Percentiles rank a stretch among this genome's conserved stretches.
Evolutionary conservation across 2,329 filamentous ascomycete genomes (phyloP).

Genomic region (Xylariaceae sp.): DNA sequence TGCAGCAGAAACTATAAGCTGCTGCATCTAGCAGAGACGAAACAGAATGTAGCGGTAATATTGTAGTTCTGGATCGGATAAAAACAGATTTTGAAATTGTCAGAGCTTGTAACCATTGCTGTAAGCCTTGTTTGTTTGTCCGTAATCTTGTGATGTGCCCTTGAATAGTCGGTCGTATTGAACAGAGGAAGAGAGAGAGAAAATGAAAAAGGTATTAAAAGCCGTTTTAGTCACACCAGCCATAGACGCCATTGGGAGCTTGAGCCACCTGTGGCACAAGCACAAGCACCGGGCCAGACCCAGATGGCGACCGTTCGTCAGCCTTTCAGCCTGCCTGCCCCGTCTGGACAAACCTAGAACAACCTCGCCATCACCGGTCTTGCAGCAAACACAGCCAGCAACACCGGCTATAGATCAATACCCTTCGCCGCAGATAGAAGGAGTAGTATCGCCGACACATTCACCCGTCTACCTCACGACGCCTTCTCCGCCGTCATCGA

Average conservation of each 20-base stretch:
- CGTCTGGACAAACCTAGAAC: constrained; percentile 16
- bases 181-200: background rate
- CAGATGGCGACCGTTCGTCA: constrained; percentile 35
- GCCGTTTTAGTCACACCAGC: constrained; percentile 11
- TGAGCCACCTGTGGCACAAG: constrained; percentile 24
- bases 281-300: constrained; percentile 7
- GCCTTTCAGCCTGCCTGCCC: constrained; percentile 44
- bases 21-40: background rate
- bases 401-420: background rate
- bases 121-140: background rate
- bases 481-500: background rate
- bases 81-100: background rate
- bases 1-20: background rate
- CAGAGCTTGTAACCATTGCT: background rate
- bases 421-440: background rate
- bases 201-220: background rate
- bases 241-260: constrained; percentile 17
- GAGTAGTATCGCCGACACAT: background rate
- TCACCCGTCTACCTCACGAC: background rate
- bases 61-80: background rate
- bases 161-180: no score
- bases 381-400: constrained; percentile 1
- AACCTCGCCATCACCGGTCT: constrained; percentile 13
- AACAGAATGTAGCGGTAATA: background rate
- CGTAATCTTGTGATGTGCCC: no score